These are phyloP conservation scores for Astrothelium macrocarpum DNA, from an alignment of 495 filamentous ascomycete genomes.

Conservation along the genomic window DNA sequence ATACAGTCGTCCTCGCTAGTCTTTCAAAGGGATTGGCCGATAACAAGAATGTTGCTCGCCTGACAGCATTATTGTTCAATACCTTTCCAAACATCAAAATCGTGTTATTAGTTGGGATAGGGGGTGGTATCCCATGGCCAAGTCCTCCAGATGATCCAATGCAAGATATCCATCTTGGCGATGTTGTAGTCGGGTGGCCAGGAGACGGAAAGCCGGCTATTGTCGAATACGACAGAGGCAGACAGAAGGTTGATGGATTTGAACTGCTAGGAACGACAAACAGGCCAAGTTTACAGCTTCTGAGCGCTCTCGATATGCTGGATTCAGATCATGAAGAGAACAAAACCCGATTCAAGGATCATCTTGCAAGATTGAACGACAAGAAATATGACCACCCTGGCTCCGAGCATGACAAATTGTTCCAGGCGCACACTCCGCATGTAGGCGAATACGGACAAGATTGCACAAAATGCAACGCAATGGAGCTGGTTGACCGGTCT, in stretches of 20 bases:
- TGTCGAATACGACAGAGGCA: neutral
- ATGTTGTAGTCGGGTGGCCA: constrained; percentile 26
- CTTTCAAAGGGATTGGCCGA: constrained; percentile 32
- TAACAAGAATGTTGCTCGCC: constrained; percentile 20
- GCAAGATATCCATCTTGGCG: constrained; percentile 19
- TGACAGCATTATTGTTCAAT: constrained; percentile 15
- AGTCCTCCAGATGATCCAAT: constrained; percentile 9
- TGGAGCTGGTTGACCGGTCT: neutral
- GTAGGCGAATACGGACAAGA: neutral
- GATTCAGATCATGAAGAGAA: neutral
- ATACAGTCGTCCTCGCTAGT: constrained; percentile 39
- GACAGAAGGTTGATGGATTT: neutral
- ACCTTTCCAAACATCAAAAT: constrained; percentile 14
- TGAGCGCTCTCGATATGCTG: neutral
- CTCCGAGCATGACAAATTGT: neutral
- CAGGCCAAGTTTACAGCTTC: neutral
- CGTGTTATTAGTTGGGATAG: constrained; percentile 37
- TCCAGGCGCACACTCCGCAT: neutral
- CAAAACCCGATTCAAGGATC: neutral
- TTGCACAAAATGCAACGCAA: constrained; percentile 3
- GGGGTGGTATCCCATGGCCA: constrained; percentile 27
- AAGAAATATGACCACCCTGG: neutral
- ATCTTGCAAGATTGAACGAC: neutral
- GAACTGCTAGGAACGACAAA: neutral
- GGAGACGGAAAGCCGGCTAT: neutral